Percentiles rank a stretch among this genome's conserved stretches.
These are phyloP conservation scores for Amphicarpaea edgeworthii DNA, from an alignment of 306 rosid species.

Conservation along the genomic window DNA sequence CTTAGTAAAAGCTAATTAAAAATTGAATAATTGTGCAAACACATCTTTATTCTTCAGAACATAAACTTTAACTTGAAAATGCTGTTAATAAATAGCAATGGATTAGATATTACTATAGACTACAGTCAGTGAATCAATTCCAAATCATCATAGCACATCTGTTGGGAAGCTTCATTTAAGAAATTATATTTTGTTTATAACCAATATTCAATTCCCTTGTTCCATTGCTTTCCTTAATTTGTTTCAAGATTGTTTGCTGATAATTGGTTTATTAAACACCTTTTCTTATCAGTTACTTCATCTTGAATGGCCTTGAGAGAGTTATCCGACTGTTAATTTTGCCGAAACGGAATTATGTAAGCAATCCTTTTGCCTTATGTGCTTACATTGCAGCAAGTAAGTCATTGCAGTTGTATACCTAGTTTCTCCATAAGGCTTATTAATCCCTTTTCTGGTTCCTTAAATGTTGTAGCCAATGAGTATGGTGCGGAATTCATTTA, in stretches of 20 bases:
- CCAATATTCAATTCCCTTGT: conserved; percentile 17
- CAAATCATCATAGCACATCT: background rate
- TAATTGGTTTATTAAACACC: conserved; percentile 26
- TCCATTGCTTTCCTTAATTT: conserved; percentile 27
- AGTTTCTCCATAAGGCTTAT: conserved; percentile 42
- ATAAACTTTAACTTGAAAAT: background rate
- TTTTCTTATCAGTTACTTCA: conserved; percentile 74
- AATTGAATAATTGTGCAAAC: background rate
- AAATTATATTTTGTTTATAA: conserved; percentile 5
- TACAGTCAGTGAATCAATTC: background rate
- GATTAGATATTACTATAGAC: conserved; percentile 19
- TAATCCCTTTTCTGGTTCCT: conserved; percentile 41
- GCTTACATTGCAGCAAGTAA: conserved; percentile 26
- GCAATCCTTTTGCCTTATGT: conserved; percentile 40
- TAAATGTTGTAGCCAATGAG: conserved; percentile 79
- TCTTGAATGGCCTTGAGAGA: conserved; percentile 92
- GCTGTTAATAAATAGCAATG: conserved; percentile 12
- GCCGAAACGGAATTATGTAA: conserved; percentile 92
- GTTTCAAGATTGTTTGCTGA: conserved; percentile 19
- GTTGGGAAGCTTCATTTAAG: background rate
- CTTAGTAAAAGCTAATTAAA: conserved; percentile 12
- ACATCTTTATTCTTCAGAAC: background rate
- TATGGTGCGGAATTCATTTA: conserved; percentile 78
- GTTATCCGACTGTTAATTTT: conserved; percentile 81
- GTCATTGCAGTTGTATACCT: conserved; percentile 13